A percentile compares a stretch with the other conserved stretches of the same genome.
Conservation (phyloP, 768 basidiomycete species). For the Jaapia argillacea region DNA sequence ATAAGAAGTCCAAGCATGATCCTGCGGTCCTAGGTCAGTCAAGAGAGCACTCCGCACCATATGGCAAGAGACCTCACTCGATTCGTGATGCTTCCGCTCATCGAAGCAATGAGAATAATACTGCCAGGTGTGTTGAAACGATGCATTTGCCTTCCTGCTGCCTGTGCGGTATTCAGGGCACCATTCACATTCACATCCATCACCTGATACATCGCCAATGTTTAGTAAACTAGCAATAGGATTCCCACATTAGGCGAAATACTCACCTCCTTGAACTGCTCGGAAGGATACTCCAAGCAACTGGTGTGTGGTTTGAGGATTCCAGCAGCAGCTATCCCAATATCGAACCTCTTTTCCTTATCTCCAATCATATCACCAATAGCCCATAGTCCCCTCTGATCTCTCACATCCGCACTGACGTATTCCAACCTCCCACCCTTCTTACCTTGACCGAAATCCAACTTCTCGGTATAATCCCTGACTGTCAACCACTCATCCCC, state of each 20-base stretch:
- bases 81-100: conserved; percentile 49
- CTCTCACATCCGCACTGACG: conserved; percentile 33
- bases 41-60: background rate
- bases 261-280: conserved; percentile 59
- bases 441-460: conserved; percentile 19
- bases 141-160: conserved; percentile 24
- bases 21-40: conserved; percentile 32
- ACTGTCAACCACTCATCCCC: conserved; percentile 47
- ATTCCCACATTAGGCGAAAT: conserved; percentile 56
- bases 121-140: conserved; percentile 25
- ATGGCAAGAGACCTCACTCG: conserved; percentile 28
- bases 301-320: conserved; percentile 39
- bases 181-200: conserved; percentile 51
- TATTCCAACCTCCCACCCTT: conserved; percentile 42
- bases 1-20: conserved; percentile 68
- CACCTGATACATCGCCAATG: conserved; percentile 28
- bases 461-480: conserved; percentile 33
- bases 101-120: conserved; percentile 32
- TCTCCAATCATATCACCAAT: conserved; percentile 49
- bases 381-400: conserved; percentile 35
- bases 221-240: conserved; percentile 44
- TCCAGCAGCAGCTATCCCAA: conserved; percentile 22
- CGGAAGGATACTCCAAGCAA: conserved; percentile 56
- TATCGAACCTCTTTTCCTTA: conserved; percentile 42
- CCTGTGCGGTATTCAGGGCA: conserved; percentile 25